Evolutionary conservation across 129 eudicot genomes (phyloP).

Genomic region (Helianthus tuberosus): DNA sequence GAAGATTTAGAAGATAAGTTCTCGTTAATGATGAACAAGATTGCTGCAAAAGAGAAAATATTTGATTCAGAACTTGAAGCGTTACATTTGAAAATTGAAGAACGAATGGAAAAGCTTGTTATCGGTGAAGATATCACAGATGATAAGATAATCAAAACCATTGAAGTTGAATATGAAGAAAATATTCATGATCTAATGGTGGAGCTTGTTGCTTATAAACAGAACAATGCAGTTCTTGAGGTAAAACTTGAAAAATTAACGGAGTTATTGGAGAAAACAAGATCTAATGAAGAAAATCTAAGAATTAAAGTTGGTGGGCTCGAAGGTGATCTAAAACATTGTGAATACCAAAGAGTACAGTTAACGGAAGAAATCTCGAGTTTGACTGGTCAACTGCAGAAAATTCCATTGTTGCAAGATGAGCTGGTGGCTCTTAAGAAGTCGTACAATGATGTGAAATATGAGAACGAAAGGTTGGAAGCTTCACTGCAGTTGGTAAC

Average conservation of each 20-base stretch:
- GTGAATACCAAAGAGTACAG: slow-evolving; percentile 53
- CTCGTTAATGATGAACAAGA: slow-evolving; percentile 37
- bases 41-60: slow-evolving; percentile 45
- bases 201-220: slow-evolving; percentile 50
- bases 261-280: slow-evolving; percentile 40
- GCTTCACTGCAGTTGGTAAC: slow-evolving; percentile 50
- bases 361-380: slow-evolving; percentile 56
- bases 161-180: slow-evolving; percentile 44
- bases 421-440: slow-evolving; percentile 62
- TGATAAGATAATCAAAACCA: slow-evolving; percentile 31
- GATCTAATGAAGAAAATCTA: slow-evolving; percentile 51
- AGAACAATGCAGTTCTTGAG: slow-evolving; percentile 41
- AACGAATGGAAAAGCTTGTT: slow-evolving; percentile 48
- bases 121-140: slow-evolving; percentile 42
- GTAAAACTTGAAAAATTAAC: slow-evolving; percentile 38
- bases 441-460: slow-evolving; percentile 47
- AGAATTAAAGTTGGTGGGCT: slow-evolving; percentile 47
- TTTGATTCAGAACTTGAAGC: slow-evolving; percentile 54
- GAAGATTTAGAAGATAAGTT: slow-evolving; percentile 51
- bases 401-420: slow-evolving; percentile 49
- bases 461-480: slow-evolving; percentile 51
- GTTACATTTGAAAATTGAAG: slow-evolving; percentile 37
- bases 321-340: slow-evolving; percentile 38
- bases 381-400: slow-evolving; percentile 50
- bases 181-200: slow-evolving; percentile 27